Conservation (phyloP, 352 stramenopile genomes). For the Pilasporangium apinafurcum region DNA sequence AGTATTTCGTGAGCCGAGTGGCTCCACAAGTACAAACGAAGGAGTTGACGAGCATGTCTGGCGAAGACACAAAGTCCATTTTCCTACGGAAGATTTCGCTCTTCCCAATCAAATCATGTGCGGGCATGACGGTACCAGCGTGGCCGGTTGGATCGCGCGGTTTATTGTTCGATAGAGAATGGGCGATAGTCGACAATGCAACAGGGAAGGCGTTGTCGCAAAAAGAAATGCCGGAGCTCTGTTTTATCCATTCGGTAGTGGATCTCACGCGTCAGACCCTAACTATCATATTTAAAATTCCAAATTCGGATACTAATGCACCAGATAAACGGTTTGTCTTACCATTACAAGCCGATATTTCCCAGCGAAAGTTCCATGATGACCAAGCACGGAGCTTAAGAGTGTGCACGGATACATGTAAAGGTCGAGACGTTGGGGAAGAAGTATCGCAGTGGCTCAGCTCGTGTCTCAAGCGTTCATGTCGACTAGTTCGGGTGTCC, state of each 20-base stretch:
- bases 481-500: conserved; percentile 62
- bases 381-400: conserved; percentile 19
- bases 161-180: conserved; percentile 69
- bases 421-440: conserved; percentile 38
- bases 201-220: conserved; percentile 43
- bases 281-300: conserved; percentile 30
- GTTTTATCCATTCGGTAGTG: conserved; percentile 49
- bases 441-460: conserved; percentile 66
- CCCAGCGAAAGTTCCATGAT: conserved; percentile 3
- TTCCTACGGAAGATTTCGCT: conserved; percentile 50
- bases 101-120: conserved; percentile 78
- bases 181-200: conserved; percentile 55
- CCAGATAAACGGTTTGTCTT: conserved; percentile 31
- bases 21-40: too few species aligned
- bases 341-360: conserved; percentile 19
- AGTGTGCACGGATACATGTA: conserved; percentile 48
- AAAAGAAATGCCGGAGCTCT: conserved; percentile 53
- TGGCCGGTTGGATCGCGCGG: conserved; percentile 60
- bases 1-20: conserved; percentile 68
- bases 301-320: not conserved
- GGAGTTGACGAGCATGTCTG: too few species aligned
- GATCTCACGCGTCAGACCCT: conserved; percentile 54
- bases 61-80: conserved; percentile 1
- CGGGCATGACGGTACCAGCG: conserved; percentile 37
- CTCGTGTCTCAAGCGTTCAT: conserved; percentile 44